Evolutionary conservation across 179 eudicot genomes (phyloP).

Genomic region (Beta macrorhiza): DNA sequence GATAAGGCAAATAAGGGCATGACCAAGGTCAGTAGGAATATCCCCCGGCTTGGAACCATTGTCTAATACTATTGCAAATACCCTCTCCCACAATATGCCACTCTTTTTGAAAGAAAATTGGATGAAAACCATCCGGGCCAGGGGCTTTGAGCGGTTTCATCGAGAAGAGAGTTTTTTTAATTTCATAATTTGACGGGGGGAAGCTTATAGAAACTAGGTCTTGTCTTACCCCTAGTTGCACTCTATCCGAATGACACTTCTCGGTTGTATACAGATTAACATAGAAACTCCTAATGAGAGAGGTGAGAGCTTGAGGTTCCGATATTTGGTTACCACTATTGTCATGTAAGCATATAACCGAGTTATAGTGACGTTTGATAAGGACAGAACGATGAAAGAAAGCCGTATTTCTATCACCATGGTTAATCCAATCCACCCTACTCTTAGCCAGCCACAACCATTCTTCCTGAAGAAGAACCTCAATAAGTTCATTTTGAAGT

Average conservation of each 20-base stretch:
- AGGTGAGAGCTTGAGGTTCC: neutral
- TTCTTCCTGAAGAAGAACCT: no score
- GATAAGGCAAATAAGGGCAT: no score
- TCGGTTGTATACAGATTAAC: neutral
- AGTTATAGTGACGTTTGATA: no score
- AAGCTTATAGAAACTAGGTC: no score
- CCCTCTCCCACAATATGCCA: neutral
- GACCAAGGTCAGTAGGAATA: no score
- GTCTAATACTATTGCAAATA: neutral
- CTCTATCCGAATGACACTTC: fast-evolving
- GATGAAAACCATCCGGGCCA: neutral
- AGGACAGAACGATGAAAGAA: no score
- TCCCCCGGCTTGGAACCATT: neutral
- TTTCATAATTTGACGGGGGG: neutral
- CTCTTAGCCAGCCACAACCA: no score
- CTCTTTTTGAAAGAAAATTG: neutral
- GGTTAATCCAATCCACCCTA: no score
- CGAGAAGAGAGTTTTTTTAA: neutral
- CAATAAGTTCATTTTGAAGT: no score
- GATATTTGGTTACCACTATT: neutral
- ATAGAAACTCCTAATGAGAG: no score
- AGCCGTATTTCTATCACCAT: no score
- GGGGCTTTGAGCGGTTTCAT: neutral
- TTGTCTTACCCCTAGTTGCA: neutral
- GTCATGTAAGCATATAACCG: neutral